Evolutionary conservation across 495 filamentous ascomycete species (phyloP).

Genomic region (Hypoxylon fragiforme): DNA sequence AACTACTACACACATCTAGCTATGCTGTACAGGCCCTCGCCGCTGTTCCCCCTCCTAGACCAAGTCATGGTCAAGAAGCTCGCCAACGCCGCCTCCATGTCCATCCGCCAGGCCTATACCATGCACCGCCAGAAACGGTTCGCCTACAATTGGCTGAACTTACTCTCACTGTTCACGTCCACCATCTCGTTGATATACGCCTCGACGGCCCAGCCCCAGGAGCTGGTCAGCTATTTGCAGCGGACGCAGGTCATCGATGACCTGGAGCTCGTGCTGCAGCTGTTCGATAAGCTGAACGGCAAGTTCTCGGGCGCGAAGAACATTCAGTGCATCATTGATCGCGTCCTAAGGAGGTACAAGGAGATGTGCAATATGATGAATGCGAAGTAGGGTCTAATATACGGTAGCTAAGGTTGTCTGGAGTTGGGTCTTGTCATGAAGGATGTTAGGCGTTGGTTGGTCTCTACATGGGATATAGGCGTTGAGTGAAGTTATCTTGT

Average conservation of each 20-base stretch:
- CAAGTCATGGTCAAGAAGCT: slow-evolving; percentile 35
- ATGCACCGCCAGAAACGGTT: slow-evolving; percentile 44
- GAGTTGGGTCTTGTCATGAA: no score
- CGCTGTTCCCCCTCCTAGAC: slow-evolving; percentile 40
- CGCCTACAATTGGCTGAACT: slow-evolving; percentile 49
- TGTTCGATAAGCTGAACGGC: slow-evolving; percentile 39
- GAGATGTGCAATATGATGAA: slow-evolving; percentile 8
- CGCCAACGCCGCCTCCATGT: slow-evolving; percentile 41
- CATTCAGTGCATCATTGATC: slow-evolving; percentile 41
- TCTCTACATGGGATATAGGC: no score
- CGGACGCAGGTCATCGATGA: slow-evolving; percentile 38
- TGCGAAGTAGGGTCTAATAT: not conserved
- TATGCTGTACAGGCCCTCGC: slow-evolving; percentile 46
- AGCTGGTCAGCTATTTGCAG: slow-evolving; percentile 27
- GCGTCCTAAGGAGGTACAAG: slow-evolving; percentile 31
- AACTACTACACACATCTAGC: slow-evolving; percentile 47
- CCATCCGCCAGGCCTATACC: slow-evolving; percentile 43
- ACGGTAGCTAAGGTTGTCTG: not conserved
- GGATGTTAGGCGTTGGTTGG: no score
- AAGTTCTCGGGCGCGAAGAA: slow-evolving; percentile 44
- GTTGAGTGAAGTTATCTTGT: no score
- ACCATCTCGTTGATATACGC: slow-evolving; percentile 46
- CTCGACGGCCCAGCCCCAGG: slow-evolving; percentile 38
- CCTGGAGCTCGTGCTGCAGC: slow-evolving; percentile 38
- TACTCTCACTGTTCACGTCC: slow-evolving; percentile 43